Evolutionary conservation across 768 basidiomycete genomes (phyloP), one percentile per base, ranked within the genome.

Genomic region (Amanita phalloides): DNA sequence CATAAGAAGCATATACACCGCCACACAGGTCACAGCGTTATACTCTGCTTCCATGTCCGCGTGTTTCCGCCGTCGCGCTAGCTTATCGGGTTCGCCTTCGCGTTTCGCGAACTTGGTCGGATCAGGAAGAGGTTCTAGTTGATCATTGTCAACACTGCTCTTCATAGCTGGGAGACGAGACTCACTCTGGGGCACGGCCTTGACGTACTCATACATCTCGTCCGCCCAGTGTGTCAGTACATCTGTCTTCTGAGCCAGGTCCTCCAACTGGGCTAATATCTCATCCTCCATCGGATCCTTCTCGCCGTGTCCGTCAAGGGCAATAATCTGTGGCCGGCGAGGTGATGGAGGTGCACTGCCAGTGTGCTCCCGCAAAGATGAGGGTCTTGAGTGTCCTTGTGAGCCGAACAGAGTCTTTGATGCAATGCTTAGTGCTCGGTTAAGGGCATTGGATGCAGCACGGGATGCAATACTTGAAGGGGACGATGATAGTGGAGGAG

Each of bases 151-250:
- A 56, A 51, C 4, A 54, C 4, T 26, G 36, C 20, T 53, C 2
- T 26, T 11, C 26, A 48, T 30, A 53, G 25, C 51, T 32, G 50
- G 21, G 32, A 39, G 49, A 32, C 33, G 51, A 23, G 53, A 75
- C 87, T 37, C 58, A 90, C 87, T 90, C 66, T 89, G 83, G 20
- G 90, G 87, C 33, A 88, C 72, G 13, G 82, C 85, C 64, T 90
- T 90, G 25, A 92, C 86, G 61, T 81, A 83, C 59, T 90, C 88
- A 59, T 90, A 88, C 79, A 96, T 85, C 73, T 92, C 87, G 57
- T 98, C 95, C 20, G 89, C 96, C 81, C 93, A 95, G 55, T 88
- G 85, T 52, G 88, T 87, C 53, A 98, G 69, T 48, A 94, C 92
- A 54, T 89, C 84, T 32, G 95, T 95, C 76, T 98, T 99, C 74